Evolutionary conservation across 768 basidiomycete species (phyloP).

Genomic region (Dioszegia crocea): DNA sequence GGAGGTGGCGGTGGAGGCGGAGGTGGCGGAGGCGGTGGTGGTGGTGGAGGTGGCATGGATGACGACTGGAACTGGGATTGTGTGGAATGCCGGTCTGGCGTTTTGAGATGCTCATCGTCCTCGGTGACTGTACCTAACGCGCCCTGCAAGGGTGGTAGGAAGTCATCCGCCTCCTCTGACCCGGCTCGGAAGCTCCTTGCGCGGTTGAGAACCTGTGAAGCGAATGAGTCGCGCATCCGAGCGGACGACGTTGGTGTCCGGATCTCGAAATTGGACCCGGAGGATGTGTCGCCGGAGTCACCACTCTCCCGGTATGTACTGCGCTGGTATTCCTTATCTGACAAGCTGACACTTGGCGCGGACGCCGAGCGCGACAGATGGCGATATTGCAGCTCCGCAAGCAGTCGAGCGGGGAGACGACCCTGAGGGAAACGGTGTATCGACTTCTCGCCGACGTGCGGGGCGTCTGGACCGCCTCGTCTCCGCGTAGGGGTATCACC

Average conservation of each 20-base stretch:
- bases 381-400: constrained; percentile 44
- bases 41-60: background rate
- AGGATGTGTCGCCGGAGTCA: constrained; percentile 57
- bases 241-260: constrained; percentile 14
- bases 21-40: background rate
- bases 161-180: constrained; percentile 20
- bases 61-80: background rate
- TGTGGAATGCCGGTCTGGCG: background rate
- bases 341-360: constrained; percentile 16
- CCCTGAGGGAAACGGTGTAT: constrained; percentile 27
- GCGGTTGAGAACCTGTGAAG: constrained; percentile 21
- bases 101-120: constrained; percentile 16
- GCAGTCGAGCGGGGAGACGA: constrained; percentile 43
- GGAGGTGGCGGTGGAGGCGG: constrained; percentile 42
- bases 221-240: constrained; percentile 28
- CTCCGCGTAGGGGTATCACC: constrained; percentile 25
- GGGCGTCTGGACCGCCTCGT: constrained; percentile 23
- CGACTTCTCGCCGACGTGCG: constrained; percentile 41
- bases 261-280: constrained; percentile 55
- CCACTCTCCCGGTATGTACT: constrained; percentile 53
- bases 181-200: constrained; percentile 26
- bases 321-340: constrained; percentile 48
- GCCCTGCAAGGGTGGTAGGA: constrained; percentile 17
- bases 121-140: constrained; percentile 25
- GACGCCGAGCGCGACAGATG: constrained; percentile 24